These are phyloP conservation scores for Rubus parviflorus DNA, from an alignment of 306 rosid genomes.

Conservation along the genomic window DNA sequence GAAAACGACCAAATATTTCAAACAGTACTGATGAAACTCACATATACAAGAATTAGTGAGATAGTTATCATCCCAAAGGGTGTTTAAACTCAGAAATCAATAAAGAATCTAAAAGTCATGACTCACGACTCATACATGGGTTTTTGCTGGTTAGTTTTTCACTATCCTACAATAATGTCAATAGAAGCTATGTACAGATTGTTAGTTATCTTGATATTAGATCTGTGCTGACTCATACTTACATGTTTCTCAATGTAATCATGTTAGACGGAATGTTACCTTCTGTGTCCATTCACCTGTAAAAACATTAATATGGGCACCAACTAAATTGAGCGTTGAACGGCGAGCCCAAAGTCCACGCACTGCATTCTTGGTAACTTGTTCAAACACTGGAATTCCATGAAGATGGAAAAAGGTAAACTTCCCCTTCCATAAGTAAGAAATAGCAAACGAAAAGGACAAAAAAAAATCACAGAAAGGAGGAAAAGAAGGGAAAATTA, in stretches of 20 bases:
- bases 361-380: constrained; percentile 96
- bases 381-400: constrained; percentile 82
- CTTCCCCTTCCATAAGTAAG: constrained; percentile 16
- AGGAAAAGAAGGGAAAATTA: background rate
- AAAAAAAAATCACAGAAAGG: constrained; percentile 4
- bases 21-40: background rate
- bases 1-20: background rate
- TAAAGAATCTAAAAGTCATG: background rate
- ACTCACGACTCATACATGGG: background rate
- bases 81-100: background rate
- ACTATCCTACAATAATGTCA: background rate
- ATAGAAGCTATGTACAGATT: background rate
- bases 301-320: constrained; percentile 98
- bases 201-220: background rate
- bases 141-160: background rate
- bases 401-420: constrained; percentile 4
- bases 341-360: constrained; percentile 96
- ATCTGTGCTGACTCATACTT: background rate
- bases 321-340: constrained; percentile 90
- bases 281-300: constrained; percentile 99
- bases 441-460: background rate
- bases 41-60: background rate
- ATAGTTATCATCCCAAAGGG: background rate
- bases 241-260: constrained; percentile 5
- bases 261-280: constrained; percentile 53